Base-by-base conservation (phyloP, 352 stramenopile genomes). In the Pythium pectinolyticum region DNA sequence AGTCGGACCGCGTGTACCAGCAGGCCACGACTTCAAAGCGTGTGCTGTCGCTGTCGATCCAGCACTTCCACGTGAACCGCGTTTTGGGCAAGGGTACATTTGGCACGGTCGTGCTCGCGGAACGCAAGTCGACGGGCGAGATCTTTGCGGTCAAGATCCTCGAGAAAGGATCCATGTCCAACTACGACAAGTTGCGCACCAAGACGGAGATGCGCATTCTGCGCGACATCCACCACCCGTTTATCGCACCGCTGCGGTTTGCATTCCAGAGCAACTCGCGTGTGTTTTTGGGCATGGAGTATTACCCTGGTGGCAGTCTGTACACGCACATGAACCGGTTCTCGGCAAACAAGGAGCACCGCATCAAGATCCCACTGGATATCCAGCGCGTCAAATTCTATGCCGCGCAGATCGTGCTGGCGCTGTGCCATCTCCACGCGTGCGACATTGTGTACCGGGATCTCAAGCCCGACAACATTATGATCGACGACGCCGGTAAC, bases 391-490 rank as follows among this genome's bases (percentile, higher is more conserved):
- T 95, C 15, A 87, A 82, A 46, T 95, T 98, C 52, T 98, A 98
- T 70, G 75, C 83, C 10, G 92, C 94, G 46, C 93, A 98, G 77
- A 97, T 98, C 54, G 83, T 94, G 35, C 73, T 97, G 0, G 94
- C 87, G 28, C 75, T 98, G 31, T 95, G 85, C 35, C 90, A 97
- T 63, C 54, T 98, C 17, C 94, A 98, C 69, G 83, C 89, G 12
- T 94, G 86, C 52, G 90, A 98, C 74, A 97, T 98, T 68, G 89
- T 98, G 14, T 98, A 98, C 72, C 86, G 84, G 52, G 95, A 99
- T 60, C 69, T 98, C 22, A 99, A 99, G 61, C 95, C 95, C 2
- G 93, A 98, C 65, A 98, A 98, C 70, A 90, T 98, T 48, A 95
- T 97, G 73, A 87, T 98, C 47, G 95, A 98, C 68, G 78, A 92